Conservation (phyloP, 495 filamentous ascomycete species). For the Astrocystis sublimbata region DNA sequence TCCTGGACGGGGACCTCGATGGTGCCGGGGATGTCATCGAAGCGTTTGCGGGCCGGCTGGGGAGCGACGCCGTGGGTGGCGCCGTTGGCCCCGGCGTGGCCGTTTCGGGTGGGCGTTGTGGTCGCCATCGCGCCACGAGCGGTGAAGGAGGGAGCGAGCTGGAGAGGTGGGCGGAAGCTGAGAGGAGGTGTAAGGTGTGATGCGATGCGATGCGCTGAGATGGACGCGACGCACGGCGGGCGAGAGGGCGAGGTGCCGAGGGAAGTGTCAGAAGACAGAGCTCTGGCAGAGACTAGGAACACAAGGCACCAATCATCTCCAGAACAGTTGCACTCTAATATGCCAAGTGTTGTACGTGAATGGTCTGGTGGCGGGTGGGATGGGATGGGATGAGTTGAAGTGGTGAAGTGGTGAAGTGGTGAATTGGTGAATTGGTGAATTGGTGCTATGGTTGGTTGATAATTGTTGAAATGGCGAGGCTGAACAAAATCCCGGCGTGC, state of each 20-base stretch:
- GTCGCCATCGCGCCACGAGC: constrained; percentile 7
- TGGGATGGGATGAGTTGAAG: background rate
- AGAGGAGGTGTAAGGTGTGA: background rate
- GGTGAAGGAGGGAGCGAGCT: background rate
- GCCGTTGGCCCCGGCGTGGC: constrained; percentile 34
- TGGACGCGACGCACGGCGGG: background rate
- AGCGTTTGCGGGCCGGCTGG: constrained; percentile 55
- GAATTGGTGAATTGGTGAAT: too few relatives aligned
- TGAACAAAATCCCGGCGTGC: too few relatives aligned
- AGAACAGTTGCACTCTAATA: background rate
- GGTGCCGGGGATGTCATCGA: constrained; percentile 82
- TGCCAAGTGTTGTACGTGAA: background rate
- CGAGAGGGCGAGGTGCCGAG: background rate
- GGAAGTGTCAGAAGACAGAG: constrained; percentile 20
- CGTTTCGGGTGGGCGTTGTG: constrained; percentile 37
- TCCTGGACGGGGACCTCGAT: constrained; percentile 90
- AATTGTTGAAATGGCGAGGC: too few relatives aligned
- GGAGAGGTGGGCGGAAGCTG: background rate
- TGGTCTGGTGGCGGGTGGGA: background rate
- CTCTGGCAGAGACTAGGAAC: constrained; percentile 10
- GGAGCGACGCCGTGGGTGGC: constrained; percentile 23
- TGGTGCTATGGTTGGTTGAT: too few relatives aligned
- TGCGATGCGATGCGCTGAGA: background rate
- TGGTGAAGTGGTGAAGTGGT: background rate
- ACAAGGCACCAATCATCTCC: constrained; percentile 10